phyloP scores from a whole-genome alignment of 78 protist genomes.

The Tieghemostelium lacteum region DNA sequence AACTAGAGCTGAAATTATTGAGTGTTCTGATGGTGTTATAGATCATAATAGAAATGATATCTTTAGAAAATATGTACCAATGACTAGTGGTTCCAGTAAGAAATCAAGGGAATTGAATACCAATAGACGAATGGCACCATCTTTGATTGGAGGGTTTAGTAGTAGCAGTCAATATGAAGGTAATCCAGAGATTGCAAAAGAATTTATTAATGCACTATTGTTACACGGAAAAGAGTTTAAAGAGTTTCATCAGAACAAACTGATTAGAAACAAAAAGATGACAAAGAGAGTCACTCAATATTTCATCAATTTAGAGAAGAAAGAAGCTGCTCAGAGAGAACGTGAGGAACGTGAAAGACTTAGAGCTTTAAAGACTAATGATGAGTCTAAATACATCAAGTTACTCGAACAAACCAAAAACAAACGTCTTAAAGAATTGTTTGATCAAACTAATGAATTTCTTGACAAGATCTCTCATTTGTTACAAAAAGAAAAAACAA shows the following conservation, averaged over 20 bases:
- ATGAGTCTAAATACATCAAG: constrained; percentile 74
- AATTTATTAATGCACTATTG: constrained; percentile 22
- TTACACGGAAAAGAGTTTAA: constrained; percentile 69
- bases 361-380: constrained; percentile 79
- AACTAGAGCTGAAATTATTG: constrained; percentile 25
- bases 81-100: not conserved
- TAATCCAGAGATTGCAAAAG: not conserved
- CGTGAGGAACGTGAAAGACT: constrained; percentile 76
- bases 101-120: not conserved
- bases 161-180: not conserved
- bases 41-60: not conserved
- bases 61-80: not conserved
- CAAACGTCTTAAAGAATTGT: constrained; percentile 67
- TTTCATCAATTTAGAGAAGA: constrained; percentile 38
- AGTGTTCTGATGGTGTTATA: not conserved
- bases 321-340: constrained; percentile 63
- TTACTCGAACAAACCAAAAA: constrained; percentile 70
- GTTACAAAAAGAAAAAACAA: constrained; percentile 61
- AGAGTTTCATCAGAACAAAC: constrained; percentile 53
- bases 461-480: constrained; percentile 67
- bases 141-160: not conserved
- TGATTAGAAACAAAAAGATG: constrained; percentile 52
- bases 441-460: constrained; percentile 83
- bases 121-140: not conserved
- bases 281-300: constrained; percentile 65